Percentiles rank a stretch among this genome's conserved stretches.
Conservation (phyloP, 164 flowering plant species). For the Magnolia sinica region DNA sequence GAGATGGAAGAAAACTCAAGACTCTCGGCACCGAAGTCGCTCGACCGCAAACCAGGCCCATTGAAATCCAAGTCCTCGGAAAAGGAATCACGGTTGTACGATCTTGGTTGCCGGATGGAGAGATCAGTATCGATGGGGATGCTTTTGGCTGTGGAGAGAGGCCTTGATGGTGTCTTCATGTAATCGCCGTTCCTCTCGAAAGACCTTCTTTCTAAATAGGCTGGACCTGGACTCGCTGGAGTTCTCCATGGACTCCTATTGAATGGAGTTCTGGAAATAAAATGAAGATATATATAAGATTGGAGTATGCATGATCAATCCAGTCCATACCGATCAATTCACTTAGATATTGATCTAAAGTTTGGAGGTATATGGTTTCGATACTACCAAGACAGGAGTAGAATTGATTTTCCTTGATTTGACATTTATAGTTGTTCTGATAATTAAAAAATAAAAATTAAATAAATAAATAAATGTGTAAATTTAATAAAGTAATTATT, state of each 20-base stretch:
- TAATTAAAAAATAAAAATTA: too few species aligned
- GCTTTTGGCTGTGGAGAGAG: slow-evolving; percentile 15
- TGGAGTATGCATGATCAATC: background rate
- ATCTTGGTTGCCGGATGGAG: background rate
- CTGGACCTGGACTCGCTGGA: background rate
- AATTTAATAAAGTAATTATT: too few species aligned
- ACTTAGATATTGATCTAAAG: too few species aligned
- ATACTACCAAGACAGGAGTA: too few species aligned
- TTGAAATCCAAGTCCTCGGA: slow-evolving; percentile 27
- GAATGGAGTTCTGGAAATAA: slow-evolving; percentile 16
- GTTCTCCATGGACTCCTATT: slow-evolving; percentile 13
- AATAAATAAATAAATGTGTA: too few species aligned
- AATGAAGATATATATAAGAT: background rate
- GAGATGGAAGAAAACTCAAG: slow-evolving; percentile 28
- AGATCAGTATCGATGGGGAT: slow-evolving; percentile 9
- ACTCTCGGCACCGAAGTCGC: slow-evolving; percentile 30
- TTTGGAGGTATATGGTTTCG: too few species aligned
- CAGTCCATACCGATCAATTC: too few species aligned
- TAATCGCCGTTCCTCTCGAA: slow-evolving; percentile 18
- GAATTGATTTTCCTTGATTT: too few species aligned
- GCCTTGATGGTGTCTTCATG: slow-evolving; percentile 9
- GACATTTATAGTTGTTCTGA: too few species aligned
- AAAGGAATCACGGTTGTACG: slow-evolving; percentile 24
- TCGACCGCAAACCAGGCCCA: slow-evolving; percentile 24
- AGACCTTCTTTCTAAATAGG: slow-evolving; percentile 18